Conservation (phyloP, 306 rosid genomes). For the peach (Prunus persica) region DNA sequence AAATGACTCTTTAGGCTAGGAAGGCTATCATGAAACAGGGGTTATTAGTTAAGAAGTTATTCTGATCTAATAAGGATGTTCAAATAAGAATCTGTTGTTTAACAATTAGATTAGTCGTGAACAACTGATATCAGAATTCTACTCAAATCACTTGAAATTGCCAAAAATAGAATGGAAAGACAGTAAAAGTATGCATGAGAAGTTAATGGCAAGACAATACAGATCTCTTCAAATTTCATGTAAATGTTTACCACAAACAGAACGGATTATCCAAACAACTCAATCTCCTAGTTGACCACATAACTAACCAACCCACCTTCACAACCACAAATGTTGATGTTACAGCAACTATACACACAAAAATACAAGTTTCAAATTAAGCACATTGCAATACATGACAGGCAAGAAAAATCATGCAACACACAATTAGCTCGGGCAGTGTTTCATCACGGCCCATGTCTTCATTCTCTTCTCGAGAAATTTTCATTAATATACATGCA, state of each 20-base stretch:
- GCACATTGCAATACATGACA: slow-evolving; percentile 13
- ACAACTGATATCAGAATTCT: too few species aligned
- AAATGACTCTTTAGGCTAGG: too few species aligned
- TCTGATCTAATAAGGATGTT: too few species aligned
- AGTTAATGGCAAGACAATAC: neutral
- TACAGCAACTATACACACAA: slow-evolving; percentile 17
- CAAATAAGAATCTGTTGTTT: too few species aligned
- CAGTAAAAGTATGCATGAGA: too few species aligned
- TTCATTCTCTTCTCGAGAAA: slow-evolving; percentile 1
- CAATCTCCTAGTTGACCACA: slow-evolving; percentile 1
- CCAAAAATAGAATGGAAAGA: too few species aligned
- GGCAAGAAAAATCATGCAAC: slow-evolving; percentile 20
- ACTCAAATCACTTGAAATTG: too few species aligned
- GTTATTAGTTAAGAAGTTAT: too few species aligned
- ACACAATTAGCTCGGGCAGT: slow-evolving; percentile 14
- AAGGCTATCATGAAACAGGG: too few species aligned
- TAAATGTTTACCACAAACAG: neutral
- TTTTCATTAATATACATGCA: neutral
- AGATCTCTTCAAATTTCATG: slow-evolving; percentile 8
- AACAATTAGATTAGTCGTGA: too few species aligned
- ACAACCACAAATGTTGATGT: neutral
- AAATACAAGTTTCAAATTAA: slow-evolving; percentile 7
- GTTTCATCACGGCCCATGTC: slow-evolving; percentile 5
- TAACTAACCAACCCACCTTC: slow-evolving; percentile 1
- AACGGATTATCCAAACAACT: slow-evolving; percentile 6